These are phyloP conservation scores for Metschnikowia cerradonensis DNA, from an alignment of 805 yeast genomes.

Conservation along the genomic window DNA sequence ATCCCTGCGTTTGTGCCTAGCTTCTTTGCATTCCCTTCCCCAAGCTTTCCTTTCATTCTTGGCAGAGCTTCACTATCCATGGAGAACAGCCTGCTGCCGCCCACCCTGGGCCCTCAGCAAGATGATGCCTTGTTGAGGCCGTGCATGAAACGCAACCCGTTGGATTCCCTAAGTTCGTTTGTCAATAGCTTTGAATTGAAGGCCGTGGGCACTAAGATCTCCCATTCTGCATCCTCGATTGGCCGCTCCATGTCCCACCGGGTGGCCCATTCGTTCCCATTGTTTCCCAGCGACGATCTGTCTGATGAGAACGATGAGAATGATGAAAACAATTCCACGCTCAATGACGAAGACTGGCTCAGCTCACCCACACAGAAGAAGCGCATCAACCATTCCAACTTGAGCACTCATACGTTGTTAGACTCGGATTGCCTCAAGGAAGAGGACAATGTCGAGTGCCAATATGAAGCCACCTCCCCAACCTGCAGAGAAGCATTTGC, in stretches of 20 bases:
- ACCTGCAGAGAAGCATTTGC: neutral
- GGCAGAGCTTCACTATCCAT: neutral
- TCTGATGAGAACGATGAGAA: constrained; percentile 10
- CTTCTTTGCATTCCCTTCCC: neutral
- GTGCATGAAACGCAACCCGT: constrained; percentile 8
- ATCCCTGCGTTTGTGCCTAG: constrained; percentile 2
- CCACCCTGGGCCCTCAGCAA: neutral
- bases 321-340: constrained; percentile 17
- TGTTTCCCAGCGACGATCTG: constrained; percentile 10
- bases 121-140: neutral
- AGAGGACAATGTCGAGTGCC: neutral
- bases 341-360: constrained; percentile 17
- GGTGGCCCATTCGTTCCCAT: constrained; percentile 9
- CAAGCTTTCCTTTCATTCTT: neutral
- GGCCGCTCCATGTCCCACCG: constrained; percentile 11
- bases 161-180: constrained; percentile 14
- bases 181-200: constrained; percentile 17
- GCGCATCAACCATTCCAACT: constrained; percentile 6
- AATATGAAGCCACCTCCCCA: neutral
- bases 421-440: constrained; percentile 1
- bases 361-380: constrained; percentile 15
- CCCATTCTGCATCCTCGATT: constrained; percentile 12
- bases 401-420: constrained; percentile 3
- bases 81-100: neutral
- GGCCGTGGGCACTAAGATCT: constrained; percentile 12